phyloP scores from a whole-genome alignment of 129 eudicot species.

The Smallanthus sonchifolius region DNA sequence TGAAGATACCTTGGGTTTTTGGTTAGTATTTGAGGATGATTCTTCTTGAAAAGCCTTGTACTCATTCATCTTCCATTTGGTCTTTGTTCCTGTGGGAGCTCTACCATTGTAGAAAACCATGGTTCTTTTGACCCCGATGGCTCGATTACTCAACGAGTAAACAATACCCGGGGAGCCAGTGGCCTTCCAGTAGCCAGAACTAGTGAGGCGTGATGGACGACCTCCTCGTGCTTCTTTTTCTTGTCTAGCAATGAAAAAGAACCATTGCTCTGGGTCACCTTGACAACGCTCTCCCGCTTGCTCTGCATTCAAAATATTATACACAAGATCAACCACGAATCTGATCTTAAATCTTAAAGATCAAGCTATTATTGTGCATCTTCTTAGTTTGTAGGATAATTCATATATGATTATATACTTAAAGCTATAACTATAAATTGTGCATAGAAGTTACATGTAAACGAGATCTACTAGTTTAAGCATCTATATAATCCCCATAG shows the following conservation, averaged over 20 bases:
- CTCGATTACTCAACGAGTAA: conserved; percentile 44
- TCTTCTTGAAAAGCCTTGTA: conserved; percentile 42
- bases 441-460: not conserved
- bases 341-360: too few relatives aligned
- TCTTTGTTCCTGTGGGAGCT: conserved; percentile 56
- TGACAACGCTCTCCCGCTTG: conserved; percentile 47
- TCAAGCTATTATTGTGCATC: too few relatives aligned
- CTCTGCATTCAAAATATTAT: conserved; percentile 22
- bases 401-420: too few relatives aligned
- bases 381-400: too few relatives aligned
- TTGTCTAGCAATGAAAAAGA: conserved; percentile 58
- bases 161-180: conserved; percentile 60
- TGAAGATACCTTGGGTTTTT: conserved; percentile 23
- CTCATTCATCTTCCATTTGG: conserved; percentile 76
- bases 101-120: conserved; percentile 72
- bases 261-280: conserved; percentile 61
- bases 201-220: conserved; percentile 54
- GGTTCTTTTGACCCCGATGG: conserved; percentile 55
- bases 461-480: not conserved
- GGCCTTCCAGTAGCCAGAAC: conserved; percentile 67
- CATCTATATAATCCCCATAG: too few relatives aligned
- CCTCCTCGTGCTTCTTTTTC: conserved; percentile 63
- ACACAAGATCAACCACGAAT: not conserved
- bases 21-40: conserved; percentile 27
- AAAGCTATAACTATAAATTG: too few relatives aligned